Evolutionary conservation across 1,139 yeast species (phyloP), one percentile per base, ranked within the genome.

Genomic region (Scheffersomyces insectosa): DNA sequence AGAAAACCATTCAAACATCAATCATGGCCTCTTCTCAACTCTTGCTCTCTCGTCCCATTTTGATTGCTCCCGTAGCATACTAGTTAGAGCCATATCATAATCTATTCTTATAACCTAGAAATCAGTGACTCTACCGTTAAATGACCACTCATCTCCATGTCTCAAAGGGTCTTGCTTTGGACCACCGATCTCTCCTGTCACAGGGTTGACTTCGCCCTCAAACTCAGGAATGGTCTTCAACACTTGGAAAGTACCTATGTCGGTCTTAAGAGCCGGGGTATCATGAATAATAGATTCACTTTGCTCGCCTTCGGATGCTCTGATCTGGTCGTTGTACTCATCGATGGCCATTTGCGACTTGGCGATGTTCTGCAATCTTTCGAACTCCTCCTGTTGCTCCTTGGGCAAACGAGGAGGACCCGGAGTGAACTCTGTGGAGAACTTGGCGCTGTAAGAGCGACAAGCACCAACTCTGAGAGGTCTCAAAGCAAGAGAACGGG

Each of bases 91-190:
- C 11, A 11, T 31, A 12, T n/a, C 20, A 14, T 14, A n/a, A 14
- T 10, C 16, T 31, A 5, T 31, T 6, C 33, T 14, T 16, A 4
- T 12, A 5, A 28, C 16, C 58, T 68, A 93, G 60, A 93, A 95
- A 63, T 95, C 99, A 2, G 98, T 91, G 28, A 89, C 97, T 60
- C 98, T 80, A 1, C 99, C 99, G 60, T 93, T 91, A 62, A 85
- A 95, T 3, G 97, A 83, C 81, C 96, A 95, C 56, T 95, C 99
- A 36, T 91, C 93, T 3, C 59, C 57, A 59, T 89, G 96, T 55
- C 83, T 82, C 53, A 89, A 73, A 1, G 99, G 99, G 58, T 95
- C 98, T 63, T 93, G 98, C 59, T 95, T 95, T n/a, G 99, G 99
- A 0, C 99, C 99, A 34, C 97, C 97, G 28, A 85, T 74, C 65